phyloP scores from a whole-genome alignment of 2,329 filamentous ascomycete species.

The Exophiala sideris region DNA sequence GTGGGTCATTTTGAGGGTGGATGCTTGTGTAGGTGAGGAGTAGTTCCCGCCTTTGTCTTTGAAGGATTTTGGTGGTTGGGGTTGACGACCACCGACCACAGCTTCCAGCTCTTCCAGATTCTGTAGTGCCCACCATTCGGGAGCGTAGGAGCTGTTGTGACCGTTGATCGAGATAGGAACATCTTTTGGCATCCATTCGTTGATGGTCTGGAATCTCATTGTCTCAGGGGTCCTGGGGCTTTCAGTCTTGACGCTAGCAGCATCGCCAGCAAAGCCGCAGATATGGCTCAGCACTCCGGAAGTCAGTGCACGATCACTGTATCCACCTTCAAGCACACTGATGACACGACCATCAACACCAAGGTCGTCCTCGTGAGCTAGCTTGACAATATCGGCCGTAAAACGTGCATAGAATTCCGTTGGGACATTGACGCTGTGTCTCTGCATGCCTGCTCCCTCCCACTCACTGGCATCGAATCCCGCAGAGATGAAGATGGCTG shows the following conservation, averaged over 20 bases:
- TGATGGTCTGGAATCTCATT: constrained; percentile 16
- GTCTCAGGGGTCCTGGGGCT: not conserved
- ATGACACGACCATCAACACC: constrained; percentile 80
- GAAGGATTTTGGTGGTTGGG: constrained; percentile 51
- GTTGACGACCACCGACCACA: constrained; percentile 51
- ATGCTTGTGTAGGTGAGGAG: constrained; percentile 83
- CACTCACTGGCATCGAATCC: constrained; percentile 97
- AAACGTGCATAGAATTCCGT: constrained; percentile 95
- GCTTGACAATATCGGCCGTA: constrained; percentile 75
- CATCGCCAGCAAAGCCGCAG: constrained; percentile 60
- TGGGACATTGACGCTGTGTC: constrained; percentile 91
- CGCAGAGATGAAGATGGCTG: constrained; percentile 89
- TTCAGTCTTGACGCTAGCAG: not conserved
- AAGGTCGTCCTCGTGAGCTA: constrained; percentile 76
- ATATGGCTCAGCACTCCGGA: constrained; percentile 89
- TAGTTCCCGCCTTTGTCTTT: constrained; percentile 67
- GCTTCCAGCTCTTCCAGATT: constrained; percentile 69
- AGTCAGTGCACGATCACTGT: constrained; percentile 84
- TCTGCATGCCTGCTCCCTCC: constrained; percentile 89
- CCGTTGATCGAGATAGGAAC: constrained; percentile 8
- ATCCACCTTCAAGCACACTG: constrained; percentile 92
- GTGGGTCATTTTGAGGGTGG: constrained; percentile 72
- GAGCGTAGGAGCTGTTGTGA: constrained; percentile 15
- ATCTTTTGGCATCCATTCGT: constrained; percentile 18
- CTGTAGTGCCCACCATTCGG: constrained; percentile 63